Base-by-base conservation (phyloP, 352 stramenopile species). In the Blastocystis sp. region DNA sequence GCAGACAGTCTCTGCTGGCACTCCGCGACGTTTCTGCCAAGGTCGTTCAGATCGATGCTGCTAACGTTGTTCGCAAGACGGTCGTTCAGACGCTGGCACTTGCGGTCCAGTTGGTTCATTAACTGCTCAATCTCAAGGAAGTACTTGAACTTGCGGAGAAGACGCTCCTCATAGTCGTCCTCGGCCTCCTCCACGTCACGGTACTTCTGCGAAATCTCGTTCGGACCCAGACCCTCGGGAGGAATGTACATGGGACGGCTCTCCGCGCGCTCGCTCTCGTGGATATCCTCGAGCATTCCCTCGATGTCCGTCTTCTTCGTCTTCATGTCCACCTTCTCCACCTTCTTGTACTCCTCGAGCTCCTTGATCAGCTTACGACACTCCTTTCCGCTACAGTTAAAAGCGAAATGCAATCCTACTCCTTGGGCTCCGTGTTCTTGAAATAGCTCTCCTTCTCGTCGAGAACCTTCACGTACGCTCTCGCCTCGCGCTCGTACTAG, bases 171-270 rank as follows among this genome's bases (percentile, higher is more conserved):
- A 44, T 78, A 78, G 27, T 78, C 67, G 49, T 78, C 32, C 67
- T 78, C 67, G 27, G 67, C 67, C 49, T 78, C 67, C 67, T 78
- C 67, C 34, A 78, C n/a, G 49, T 78, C 67, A 16, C 67, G 67
- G 49, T 78, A 78, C 67, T 78, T 78, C 67, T 78, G 67, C 44
- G 67, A 78, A 16, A 78, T 54, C 49, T 78, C 67, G 49, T 78
- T 78, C n/a, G 67, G 67, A 3, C 67, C 67, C 67, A 78, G 49
- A 11, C 67, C 67, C 49, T 78, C 67, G 24, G 67, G 49, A 21
- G 67, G 67, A 34, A 78, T 78, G 67, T 78, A 78, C 44, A 78
- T 38, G 3, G 67, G 67, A 61, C 67, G 67, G 49, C 34, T 78
- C 67, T 78, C 67, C 9, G 38, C 46, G 27, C 67, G 67, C 67